Base-by-base conservation (phyloP, 2,329 filamentous ascomycete species). In the Pyricularia sp. region DNA sequence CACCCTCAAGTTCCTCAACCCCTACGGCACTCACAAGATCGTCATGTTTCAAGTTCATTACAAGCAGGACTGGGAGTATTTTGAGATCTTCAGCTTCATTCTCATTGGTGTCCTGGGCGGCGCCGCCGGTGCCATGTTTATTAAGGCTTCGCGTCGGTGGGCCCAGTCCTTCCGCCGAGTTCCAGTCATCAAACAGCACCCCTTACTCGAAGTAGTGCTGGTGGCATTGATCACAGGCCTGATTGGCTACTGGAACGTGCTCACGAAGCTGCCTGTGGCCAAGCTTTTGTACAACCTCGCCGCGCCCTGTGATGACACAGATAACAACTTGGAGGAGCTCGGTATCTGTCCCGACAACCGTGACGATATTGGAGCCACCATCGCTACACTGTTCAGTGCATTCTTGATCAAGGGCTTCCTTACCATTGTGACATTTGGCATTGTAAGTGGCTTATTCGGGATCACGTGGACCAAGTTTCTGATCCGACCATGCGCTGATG, bases 21-120 rank as follows among this genome's bases (percentile, higher is more conserved):
- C 94, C 0, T 99, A 97, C 71, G 93, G 93, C 33, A 97, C 93
- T 0, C 87, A 90, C 73, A 97, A 99, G 77, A 96, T 99, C 68
- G 94, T 99, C 70, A 83, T 97, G 72, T 99, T 99, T 74, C 87
- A 97, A 74, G 92, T 99, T 63, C 87, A 93, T 12, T 99, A 97
- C 73, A 75, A 90, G 12, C 84, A 87, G 1, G 93, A 97, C 73
- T 99, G 94, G 94, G 87, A 91, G 69, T 91, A 91, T 72, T 97
- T 97, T 73, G 94, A 99, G 75, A 83, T 99, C 62, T 81, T 84
- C 49, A 86, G 85, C 65, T 99, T 97, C 75, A 86, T 96, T 63
- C 75, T 93, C n/a, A 85, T 96, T 1, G 94, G 94, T 10, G 78
- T 94, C 12, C 78, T 97, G 40, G 94, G 94, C 26, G 94, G 94